Evolutionary conservation across 148 eudicot genomes (phyloP).

Genomic region (Cornus kousa): DNA sequence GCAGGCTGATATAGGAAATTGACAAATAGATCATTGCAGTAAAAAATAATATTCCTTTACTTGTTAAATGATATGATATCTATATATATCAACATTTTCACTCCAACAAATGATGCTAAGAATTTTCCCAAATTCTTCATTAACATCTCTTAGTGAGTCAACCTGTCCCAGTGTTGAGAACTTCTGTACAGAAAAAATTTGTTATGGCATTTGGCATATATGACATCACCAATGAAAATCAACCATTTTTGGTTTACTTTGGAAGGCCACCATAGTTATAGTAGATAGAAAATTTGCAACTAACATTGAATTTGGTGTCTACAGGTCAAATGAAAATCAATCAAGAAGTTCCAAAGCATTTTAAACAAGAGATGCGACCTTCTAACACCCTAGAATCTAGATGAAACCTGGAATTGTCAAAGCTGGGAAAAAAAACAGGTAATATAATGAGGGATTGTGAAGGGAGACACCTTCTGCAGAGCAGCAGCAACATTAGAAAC

Average conservation of each 20-base stretch:
- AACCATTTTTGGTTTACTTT: background rate
- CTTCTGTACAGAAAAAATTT: background rate
- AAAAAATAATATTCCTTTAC: background rate
- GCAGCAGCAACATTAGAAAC: constrained; percentile 4
- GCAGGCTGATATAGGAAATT: background rate
- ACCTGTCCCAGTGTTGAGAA: background rate
- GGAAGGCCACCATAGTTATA: background rate
- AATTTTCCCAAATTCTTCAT: background rate
- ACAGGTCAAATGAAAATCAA: background rate
- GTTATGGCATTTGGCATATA: background rate
- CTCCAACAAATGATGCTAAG: background rate
- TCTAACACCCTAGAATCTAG: background rate
- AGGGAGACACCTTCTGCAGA: background rate
- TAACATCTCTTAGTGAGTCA: background rate
- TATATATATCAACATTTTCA: too few relatives aligned
- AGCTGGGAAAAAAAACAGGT: background rate
- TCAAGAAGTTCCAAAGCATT: background rate
- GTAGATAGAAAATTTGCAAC: background rate
- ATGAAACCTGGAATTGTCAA: constrained; percentile 3
- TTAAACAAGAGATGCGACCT: background rate
- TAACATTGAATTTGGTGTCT: background rate
- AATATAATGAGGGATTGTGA: background rate
- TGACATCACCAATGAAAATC: background rate
- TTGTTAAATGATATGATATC: background rate
- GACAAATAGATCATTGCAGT: background rate